Evolutionary conservation across 2,329 filamentous ascomycete genomes (phyloP), one percentile per base, ranked within the genome.

Genomic region (Claviceps maximensis): DNA sequence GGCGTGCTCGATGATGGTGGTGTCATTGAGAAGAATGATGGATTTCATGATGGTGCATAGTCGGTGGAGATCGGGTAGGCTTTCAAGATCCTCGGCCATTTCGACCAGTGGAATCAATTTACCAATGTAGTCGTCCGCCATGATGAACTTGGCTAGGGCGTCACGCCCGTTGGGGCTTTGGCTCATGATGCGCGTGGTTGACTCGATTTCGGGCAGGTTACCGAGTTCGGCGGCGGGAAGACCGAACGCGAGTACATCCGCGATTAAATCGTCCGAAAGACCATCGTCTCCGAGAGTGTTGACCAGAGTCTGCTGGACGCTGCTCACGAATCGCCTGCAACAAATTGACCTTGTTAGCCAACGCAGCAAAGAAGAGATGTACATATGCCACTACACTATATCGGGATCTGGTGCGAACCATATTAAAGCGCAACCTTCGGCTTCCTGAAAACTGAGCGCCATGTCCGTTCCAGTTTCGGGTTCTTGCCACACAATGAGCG

Each of bases 11-110:
- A 98, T 95, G 58, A 98, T 95, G 55, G 83, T 79, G 31, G 86
- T 95, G 66, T 98, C 93, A 71, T 97, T 98, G 57, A 97, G 80
- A 51, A 97, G 74, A 52, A 98, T 94, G 53, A 97, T 79, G 55
- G 86, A 86, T 75, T 98, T 98, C 87, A 96, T 93, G 66, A 98
- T 96, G 67, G 89, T 95, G 79, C 93, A 98, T 47, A 98, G 74
- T 48, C 87, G 82, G 67, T 97, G 93, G 55, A 98, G 73, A 64
- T 97, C 91, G 23, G 80, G 71, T 9, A 95, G 73, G 65, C 87
- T 90, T 69, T 98, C 89, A 55, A 95, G 78, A 62, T 95, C 88
- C 68, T 98, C 93, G 10, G 93, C 91, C 71, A 87, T 84, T 55
- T 87, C 80, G 47, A 98, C 87, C 50, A 97, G 69, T 1, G 89